These are phyloP conservation scores for Claviceps maximensis DNA, from an alignment of 2,329 filamentous ascomycete genomes.

Conservation along the genomic window DNA sequence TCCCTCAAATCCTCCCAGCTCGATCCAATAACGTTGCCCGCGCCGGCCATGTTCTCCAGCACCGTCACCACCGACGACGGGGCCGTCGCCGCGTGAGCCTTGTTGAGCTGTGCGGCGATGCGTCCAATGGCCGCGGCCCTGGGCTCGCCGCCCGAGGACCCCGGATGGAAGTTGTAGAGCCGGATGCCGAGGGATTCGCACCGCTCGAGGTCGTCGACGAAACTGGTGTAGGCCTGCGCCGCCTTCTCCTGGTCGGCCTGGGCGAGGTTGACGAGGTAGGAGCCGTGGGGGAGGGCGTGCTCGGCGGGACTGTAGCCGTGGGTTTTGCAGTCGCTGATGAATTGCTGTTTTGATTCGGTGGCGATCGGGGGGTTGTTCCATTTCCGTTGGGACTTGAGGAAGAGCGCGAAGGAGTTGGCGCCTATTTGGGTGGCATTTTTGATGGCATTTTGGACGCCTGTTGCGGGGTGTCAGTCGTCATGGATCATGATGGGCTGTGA, in stretches of 20 bases:
- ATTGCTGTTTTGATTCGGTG: slow-evolving; percentile 52
- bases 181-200: slow-evolving; percentile 77
- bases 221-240: slow-evolving; percentile 70
- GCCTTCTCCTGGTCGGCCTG: slow-evolving; percentile 70
- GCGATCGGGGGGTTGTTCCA: slow-evolving; percentile 76
- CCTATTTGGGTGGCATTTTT: slow-evolving; percentile 68
- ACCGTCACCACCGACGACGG: slow-evolving; percentile 59
- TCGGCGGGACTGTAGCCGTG: slow-evolving; percentile 58
- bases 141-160: slow-evolving; percentile 58
- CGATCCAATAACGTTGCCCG: slow-evolving; percentile 75
- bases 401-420: slow-evolving; percentile 86
- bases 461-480: neutral
- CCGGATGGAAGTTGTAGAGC: slow-evolving; percentile 98
- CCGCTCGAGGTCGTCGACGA: slow-evolving; percentile 75
- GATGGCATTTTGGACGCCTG: slow-evolving; percentile 81
- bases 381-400: slow-evolving; percentile 92
- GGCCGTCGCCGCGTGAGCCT: slow-evolving; percentile 58
- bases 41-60: slow-evolving; percentile 90
- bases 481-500: too few species aligned
- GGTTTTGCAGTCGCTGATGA: slow-evolving; percentile 52
- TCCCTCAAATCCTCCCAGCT: slow-evolving; percentile 76
- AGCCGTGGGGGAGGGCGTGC: slow-evolving; percentile 82
- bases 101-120: slow-evolving; percentile 72
- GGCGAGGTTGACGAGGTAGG: slow-evolving; percentile 91
- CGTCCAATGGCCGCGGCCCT: slow-evolving; percentile 59